Evolutionary conservation across 2,329 filamentous ascomycete species (phyloP), one percentile per base, ranked within the genome.

Genomic region (Beauveria scarabaeidicola): DNA sequence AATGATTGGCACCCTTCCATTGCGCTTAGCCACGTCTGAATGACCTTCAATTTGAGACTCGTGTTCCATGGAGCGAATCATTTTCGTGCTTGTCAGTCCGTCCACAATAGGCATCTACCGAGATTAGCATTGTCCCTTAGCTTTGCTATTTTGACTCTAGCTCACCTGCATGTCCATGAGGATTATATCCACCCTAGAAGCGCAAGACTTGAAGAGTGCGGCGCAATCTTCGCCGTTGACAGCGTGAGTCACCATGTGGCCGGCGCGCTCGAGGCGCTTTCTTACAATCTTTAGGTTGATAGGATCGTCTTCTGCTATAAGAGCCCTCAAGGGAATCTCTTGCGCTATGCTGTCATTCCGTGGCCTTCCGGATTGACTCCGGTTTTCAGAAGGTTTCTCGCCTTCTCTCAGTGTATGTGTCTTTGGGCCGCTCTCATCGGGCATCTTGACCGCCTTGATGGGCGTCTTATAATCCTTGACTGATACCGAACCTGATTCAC

Each of bases 151-250:
- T 9, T 38, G n/a, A 10, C 32, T 36, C 32, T 36, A 27, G 73
- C 83, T 72, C 69, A 91, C 90, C 80, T 96, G 90, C 82, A 96
- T 91, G 69, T 96, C 91, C 91, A 96, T 96, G 63, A 96, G 78
- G 52, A 96, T 79, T 5, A 91, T 86, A 69, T 96, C 90, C 67
- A 89, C 94, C 23, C 75, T 73, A 27, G 71, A 71, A 0, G 85
- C 77, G 54, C 79, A 80, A 50, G 90, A 87, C 53, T 79, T 80
- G 70, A 89, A 92, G 5, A 84, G 79, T 53, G 80, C 78, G 6
- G 89, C 87, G 67, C 91, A 96, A 67, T 95, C 90, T 68, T 94
- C 88, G 8, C 91, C 91, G 63, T 96, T 96, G 41, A 88, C 80
- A 0, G 90, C 90, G 64, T 92, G 79, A 40, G 81, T 75, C 0